phyloP scores from a whole-genome alignment of 2,329 filamentous ascomycete species.

The Xylaria sp. region DNA sequence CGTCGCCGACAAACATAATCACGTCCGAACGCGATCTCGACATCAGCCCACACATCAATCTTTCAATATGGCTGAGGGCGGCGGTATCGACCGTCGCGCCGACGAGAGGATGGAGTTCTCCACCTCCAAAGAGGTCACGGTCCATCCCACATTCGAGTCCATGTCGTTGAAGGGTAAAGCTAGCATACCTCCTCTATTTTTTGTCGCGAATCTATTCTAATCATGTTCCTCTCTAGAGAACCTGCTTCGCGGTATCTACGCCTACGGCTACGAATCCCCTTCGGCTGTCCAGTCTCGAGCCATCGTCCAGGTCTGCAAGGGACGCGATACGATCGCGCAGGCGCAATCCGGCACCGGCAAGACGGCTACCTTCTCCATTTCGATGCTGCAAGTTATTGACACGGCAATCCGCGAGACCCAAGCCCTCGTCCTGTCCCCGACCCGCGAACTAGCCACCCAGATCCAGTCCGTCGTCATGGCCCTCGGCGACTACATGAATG shows the following conservation, averaged over 20 bases:
- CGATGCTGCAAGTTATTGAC: slow-evolving; percentile 93
- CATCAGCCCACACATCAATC: slow-evolving; percentile 16
- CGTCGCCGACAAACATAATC: too few relatives aligned
- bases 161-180: slow-evolving; percentile 87
- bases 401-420: slow-evolving; percentile 91
- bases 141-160: slow-evolving; percentile 89
- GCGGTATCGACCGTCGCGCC: slow-evolving; percentile 81
- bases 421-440: slow-evolving; percentile 92
- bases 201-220: slow-evolving; percentile 9
- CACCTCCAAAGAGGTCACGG: slow-evolving; percentile 96
- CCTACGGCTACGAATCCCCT: slow-evolving; percentile 97
- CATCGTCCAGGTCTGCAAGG: slow-evolving; percentile 98
- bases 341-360: slow-evolving; percentile 97
- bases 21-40: background rate
- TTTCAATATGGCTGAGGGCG: slow-evolving; percentile 77
- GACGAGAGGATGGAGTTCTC: slow-evolving; percentile 98
- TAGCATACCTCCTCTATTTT: background rate
- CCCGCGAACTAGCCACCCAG: slow-evolving; percentile 94
- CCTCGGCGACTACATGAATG: slow-evolving; percentile 99
- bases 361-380: slow-evolving; percentile 95
- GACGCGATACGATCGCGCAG: slow-evolving; percentile 97
- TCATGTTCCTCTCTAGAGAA: slow-evolving; percentile 62
- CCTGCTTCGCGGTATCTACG: slow-evolving; percentile 94
- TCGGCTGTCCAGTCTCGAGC: slow-evolving; percentile 97
- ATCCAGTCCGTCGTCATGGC: slow-evolving; percentile 99